These are phyloP conservation scores for Hyphodiscus sp. DNA, from an alignment of 2,329 filamentous ascomycete species.

Conservation along the genomic window DNA sequence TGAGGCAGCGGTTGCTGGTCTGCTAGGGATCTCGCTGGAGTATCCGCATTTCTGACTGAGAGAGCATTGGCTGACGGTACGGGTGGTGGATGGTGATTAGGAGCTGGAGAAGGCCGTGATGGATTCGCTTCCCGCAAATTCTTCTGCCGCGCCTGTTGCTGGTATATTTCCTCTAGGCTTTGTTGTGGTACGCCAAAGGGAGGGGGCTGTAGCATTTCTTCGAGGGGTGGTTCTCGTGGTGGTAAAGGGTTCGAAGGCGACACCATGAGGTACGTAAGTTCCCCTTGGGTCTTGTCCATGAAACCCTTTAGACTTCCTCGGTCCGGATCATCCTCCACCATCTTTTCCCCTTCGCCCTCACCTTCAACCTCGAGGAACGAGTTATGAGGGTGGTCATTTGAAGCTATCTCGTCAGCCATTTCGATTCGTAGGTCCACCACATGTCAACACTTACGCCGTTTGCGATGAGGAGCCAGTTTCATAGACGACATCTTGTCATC, in stretches of 20 bases:
- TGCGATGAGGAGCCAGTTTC: constrained; percentile 36
- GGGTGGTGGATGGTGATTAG: constrained; percentile 54
- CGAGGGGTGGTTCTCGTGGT: constrained; percentile 56
- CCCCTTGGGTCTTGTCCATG: constrained; percentile 57
- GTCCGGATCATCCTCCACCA: constrained; percentile 32
- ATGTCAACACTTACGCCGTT: constrained; percentile 41
- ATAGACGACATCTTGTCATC: constrained; percentile 18
- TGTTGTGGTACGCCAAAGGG: constrained; percentile 41
- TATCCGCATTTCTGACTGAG: constrained; percentile 32
- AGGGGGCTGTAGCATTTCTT: constrained; percentile 44
- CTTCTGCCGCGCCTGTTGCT: constrained; percentile 43
- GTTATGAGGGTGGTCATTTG: constrained; percentile 24
- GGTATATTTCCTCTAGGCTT: constrained; percentile 28
- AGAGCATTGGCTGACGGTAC: constrained; percentile 36
- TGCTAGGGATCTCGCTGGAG: constrained; percentile 47
- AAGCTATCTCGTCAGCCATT: constrained; percentile 8
- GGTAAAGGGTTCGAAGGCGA: constrained; percentile 59
- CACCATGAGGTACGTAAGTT: constrained; percentile 63
- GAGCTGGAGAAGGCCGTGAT: constrained; percentile 43
- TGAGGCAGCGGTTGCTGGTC: constrained; percentile 41
- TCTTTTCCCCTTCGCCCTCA: constrained; percentile 36
- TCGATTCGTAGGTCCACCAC: background rate
- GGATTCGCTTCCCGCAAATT: constrained; percentile 47
- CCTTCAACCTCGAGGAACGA: constrained; percentile 39
- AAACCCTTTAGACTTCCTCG: constrained; percentile 52